Percentiles rank a stretch among this genome's conserved stretches.
Conservation (phyloP, 2,329 filamentous ascomycete species). For the Fusarium sororula region DNA sequence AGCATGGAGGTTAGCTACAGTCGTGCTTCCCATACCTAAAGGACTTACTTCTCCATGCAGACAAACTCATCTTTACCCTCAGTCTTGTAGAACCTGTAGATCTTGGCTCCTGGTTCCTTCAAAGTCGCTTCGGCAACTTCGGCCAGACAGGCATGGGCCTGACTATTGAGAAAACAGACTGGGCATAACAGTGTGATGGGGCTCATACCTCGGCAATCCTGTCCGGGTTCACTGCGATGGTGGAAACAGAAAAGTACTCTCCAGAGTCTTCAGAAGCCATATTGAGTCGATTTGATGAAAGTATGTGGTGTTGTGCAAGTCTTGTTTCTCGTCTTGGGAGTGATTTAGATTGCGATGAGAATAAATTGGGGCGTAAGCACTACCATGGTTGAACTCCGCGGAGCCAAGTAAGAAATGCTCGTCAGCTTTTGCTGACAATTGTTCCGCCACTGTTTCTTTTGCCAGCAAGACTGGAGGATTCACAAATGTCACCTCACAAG, state of each 20-base stretch:
- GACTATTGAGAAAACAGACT: neutral
- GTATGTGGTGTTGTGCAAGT: neutral
- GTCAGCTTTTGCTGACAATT: neutral
- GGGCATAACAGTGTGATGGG: rapidly evolving
- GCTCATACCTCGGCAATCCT: neutral
- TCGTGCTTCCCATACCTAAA: rapidly evolving
- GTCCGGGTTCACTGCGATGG: neutral
- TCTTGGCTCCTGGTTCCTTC: conserved; percentile 1
- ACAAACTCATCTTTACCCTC: conserved; percentile 8
- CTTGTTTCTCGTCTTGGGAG: rapidly evolving
- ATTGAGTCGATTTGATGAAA: neutral
- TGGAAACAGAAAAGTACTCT: conserved; percentile 10
- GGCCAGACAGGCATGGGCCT: neutral
- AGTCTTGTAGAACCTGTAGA: conserved; percentile 17
- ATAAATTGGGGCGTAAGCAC: neutral
- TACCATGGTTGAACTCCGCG: neutral
- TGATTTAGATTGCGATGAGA: rapidly evolving
- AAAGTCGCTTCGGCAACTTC: conserved; percentile 9
- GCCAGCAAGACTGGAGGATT: neutral
- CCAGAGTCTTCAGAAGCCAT: neutral
- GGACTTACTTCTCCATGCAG: conserved; percentile 3
- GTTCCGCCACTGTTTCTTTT: neutral
- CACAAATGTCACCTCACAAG: neutral
- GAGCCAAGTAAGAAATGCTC: too few species aligned
- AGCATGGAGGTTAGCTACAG: neutral